Percentiles rank a stretch among this genome's conserved stretches.
These are phyloP conservation scores for Cyphellophora europaea DNA, from an alignment of 2,329 filamentous ascomycete genomes.

Conservation along the genomic window DNA sequence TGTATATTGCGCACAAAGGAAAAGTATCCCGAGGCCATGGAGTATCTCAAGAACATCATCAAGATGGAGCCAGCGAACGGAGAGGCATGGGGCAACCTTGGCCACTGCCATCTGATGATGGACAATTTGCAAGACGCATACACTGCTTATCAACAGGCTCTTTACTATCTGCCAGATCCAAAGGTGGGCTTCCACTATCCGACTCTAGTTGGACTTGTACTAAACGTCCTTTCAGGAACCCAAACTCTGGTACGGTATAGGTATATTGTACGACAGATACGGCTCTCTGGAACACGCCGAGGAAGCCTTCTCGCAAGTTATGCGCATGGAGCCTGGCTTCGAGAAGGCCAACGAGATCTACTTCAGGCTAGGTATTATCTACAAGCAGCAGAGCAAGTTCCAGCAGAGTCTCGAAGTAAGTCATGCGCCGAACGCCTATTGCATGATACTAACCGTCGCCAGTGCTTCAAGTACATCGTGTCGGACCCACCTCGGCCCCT, in stretches of 20 bases:
- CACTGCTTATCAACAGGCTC: slow-evolving; percentile 86
- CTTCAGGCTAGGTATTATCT: slow-evolving; percentile 97
- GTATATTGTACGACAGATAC: slow-evolving; percentile 93
- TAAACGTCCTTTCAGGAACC: slow-evolving; percentile 58
- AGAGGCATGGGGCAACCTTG: slow-evolving; percentile 92
- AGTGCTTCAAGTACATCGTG: slow-evolving; percentile 99
- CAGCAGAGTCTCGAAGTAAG: slow-evolving; percentile 79
- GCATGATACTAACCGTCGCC: slow-evolving; percentile 9
- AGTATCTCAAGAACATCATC: slow-evolving; percentile 82
- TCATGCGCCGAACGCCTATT: slow-evolving; percentile 4
- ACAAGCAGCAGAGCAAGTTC: slow-evolving; percentile 97
- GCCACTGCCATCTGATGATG: slow-evolving; percentile 99
- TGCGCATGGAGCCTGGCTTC: slow-evolving; percentile 96
- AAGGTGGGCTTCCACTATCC: slow-evolving; percentile 52
- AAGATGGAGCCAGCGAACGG: slow-evolving; percentile 85
- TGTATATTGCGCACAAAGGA: slow-evolving; percentile 85
- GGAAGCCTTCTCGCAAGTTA: slow-evolving; percentile 95
- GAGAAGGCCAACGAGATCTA: slow-evolving; percentile 99
- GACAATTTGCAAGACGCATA: slow-evolving; percentile 96
- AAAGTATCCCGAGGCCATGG: slow-evolving; percentile 86
- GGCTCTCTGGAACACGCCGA: slow-evolving; percentile 95
- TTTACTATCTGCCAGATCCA: slow-evolving; percentile 85
- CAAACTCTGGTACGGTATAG: slow-evolving; percentile 97
- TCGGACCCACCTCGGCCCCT: slow-evolving; percentile 82
- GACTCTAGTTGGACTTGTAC: neutral